A percentile compares a stretch with the other conserved stretches of the same genome.
Evolutionary conservation across 1,139 yeast species (phyloP).

Genomic region (Taphrina populina): DNA sequence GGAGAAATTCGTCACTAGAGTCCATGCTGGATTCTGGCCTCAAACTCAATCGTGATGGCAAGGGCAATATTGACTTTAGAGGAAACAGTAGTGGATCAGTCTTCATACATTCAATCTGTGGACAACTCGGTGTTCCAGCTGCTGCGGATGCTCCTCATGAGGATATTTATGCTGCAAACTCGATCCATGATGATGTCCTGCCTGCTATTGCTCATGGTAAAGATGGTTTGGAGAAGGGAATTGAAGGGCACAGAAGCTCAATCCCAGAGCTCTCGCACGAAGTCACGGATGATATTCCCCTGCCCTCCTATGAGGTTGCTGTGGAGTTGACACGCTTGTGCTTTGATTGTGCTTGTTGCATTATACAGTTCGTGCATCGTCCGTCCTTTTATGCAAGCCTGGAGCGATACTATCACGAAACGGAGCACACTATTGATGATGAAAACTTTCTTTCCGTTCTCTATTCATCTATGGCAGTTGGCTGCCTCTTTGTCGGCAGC

Average conservation of each 20-base stretch:
- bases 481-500: slow-evolving; percentile 58
- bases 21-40: slow-evolving; percentile 41
- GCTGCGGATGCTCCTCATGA: slow-evolving; percentile 18
- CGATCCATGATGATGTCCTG: too few relatives aligned
- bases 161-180: too few relatives aligned
- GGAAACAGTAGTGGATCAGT: slow-evolving; percentile 41
- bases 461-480: slow-evolving; percentile 69
- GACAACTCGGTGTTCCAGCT: slow-evolving; percentile 36
- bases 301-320: slow-evolving; percentile 76
- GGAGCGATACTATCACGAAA: slow-evolving; percentile 62
- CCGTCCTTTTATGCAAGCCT: slow-evolving; percentile 67
- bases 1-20: slow-evolving; percentile 37
- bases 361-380: slow-evolving; percentile 80
- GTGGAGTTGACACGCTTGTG: slow-evolving; percentile 68
- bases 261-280: slow-evolving; percentile 34
- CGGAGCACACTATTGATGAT: slow-evolving; percentile 69
- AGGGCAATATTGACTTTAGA: slow-evolving; percentile 40
- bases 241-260: slow-evolving; percentile 1
- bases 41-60: slow-evolving; percentile 40
- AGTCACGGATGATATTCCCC: slow-evolving; percentile 55
- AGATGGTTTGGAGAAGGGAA: background rate
- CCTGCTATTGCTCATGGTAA: too few relatives aligned
- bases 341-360: slow-evolving; percentile 82
- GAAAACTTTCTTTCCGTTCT: slow-evolving; percentile 74
- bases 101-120: slow-evolving; percentile 40